Evolutionary conservation across 176 grass and related monocot genomes (phyloP).

Genomic region (Phoenix dactylifera): DNA sequence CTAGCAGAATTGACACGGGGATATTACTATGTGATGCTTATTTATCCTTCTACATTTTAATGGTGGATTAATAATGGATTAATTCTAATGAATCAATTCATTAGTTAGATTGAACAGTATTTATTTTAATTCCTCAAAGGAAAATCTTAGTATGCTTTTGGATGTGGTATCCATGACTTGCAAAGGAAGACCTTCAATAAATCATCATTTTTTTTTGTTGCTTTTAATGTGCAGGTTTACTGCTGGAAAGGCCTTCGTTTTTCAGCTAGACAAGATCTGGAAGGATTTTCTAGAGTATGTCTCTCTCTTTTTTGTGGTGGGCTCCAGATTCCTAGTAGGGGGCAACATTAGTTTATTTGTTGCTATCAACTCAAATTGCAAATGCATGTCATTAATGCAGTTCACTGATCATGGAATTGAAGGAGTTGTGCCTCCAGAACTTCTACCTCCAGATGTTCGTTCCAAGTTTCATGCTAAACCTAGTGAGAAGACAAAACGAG

Average conservation of each 20-base stretch:
- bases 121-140: no score
- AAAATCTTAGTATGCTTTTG: no score
- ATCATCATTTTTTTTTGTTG: background rate
- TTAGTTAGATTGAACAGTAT: no score
- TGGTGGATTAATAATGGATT: no score
- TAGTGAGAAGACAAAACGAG: constrained; percentile 58
- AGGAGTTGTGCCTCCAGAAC: constrained; percentile 82
- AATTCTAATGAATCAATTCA: no score
- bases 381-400: constrained; percentile 12
- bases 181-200: background rate
- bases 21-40: no score
- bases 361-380: no score
- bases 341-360: no score
- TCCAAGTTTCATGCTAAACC: constrained; percentile 62
- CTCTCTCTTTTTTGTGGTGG: background rate
- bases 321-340: background rate
- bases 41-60: no score
- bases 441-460: constrained; percentile 59
- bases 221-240: constrained; percentile 56
- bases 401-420: constrained; percentile 73
- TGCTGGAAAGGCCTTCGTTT: constrained; percentile 95
- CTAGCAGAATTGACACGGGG: no score
- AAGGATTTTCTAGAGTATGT: constrained; percentile 76
- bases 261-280: constrained; percentile 78
- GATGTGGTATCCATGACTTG: no score